These are phyloP conservation scores for Ganoderma lucidum DNA, from an alignment of 1,284 basidiomycete genomes.

Conservation along the genomic window DNA sequence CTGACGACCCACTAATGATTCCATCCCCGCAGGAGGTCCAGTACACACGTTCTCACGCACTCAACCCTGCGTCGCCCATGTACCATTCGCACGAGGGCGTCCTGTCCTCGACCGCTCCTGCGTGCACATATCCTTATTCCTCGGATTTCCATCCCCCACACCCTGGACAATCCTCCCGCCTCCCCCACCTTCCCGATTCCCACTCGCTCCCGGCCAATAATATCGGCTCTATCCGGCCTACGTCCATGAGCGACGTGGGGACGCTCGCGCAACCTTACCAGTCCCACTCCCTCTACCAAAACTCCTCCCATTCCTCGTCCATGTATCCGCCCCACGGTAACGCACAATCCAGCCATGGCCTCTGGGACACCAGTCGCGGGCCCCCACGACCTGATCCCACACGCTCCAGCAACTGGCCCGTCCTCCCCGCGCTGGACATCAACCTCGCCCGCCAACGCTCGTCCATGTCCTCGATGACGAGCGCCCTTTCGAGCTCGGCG, in stretches of 20 bases:
- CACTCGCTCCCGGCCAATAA: conserved; percentile 20
- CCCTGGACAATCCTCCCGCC: conserved; percentile 23
- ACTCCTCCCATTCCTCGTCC: conserved; percentile 14
- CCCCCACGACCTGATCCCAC: conserved; percentile 26
- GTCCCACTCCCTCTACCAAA: conserved; percentile 28
- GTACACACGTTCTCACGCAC: conserved; percentile 33
- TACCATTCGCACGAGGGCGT: conserved; percentile 30
- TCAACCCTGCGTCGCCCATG: conserved; percentile 26
- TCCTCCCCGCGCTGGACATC: conserved; percentile 42
- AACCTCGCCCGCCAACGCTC: conserved; percentile 37
- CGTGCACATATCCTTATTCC: conserved; percentile 32
- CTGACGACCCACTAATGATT: conserved; percentile 36
- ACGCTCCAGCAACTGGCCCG: conserved; percentile 37
- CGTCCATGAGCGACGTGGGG: conserved; percentile 31
- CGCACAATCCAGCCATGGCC: conserved; percentile 18
- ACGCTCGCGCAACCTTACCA: conserved; percentile 24
- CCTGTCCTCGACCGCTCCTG: conserved; percentile 16
- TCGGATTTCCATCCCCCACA: conserved; percentile 32
- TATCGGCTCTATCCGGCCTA: conserved; percentile 32
- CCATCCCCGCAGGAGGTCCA: conserved; percentile 32
- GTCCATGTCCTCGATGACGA: conserved; percentile 10
- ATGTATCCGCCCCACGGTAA: conserved; percentile 18
- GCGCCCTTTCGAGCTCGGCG: conserved; percentile 16
- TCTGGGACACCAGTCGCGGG: conserved; percentile 35
- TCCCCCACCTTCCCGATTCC: conserved; percentile 18